Evolutionary conservation across 176 grass and related monocot species (phyloP).

Genomic region (Cenchrus fungigraminus): DNA sequence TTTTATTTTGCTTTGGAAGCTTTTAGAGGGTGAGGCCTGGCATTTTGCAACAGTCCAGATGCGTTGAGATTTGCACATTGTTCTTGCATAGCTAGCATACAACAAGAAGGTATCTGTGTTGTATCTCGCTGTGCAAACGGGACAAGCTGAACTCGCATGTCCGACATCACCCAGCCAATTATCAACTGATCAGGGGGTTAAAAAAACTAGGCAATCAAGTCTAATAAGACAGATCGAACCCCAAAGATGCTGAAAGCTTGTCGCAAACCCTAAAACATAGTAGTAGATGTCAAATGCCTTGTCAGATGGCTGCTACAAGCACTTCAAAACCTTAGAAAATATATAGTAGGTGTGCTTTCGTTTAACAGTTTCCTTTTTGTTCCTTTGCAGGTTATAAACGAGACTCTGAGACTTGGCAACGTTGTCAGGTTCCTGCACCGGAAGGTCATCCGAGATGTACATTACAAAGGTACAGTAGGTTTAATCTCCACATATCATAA

Average conservation of each 20-base stretch:
- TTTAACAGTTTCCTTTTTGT: neutral
- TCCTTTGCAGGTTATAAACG: conserved; percentile 82
- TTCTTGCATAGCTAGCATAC: conserved; percentile 2
- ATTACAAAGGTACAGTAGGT: conserved; percentile 74
- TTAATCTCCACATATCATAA: neutral
- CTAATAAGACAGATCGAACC: neutral
- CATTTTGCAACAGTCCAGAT: conserved; percentile 30
- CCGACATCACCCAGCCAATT: conserved; percentile 1
- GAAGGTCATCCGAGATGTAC: conserved; percentile 80
- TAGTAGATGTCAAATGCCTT: neutral
- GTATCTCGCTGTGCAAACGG: conserved; percentile 14
- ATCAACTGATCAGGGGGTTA: neutral
- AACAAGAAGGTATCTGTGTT: conserved; percentile 36
- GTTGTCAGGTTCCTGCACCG: conserved; percentile 94
- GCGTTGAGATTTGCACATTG: conserved; percentile 20
- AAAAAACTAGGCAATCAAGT: neutral
- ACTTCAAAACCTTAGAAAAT: neutral
- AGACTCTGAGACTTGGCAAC: conserved; percentile 93
- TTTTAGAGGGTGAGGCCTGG: conserved; percentile 19
- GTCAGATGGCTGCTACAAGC: neutral
- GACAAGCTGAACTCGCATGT: conserved; percentile 27
- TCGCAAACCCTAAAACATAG: neutral
- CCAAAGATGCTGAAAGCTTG: neutral
- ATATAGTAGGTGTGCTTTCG: neutral
- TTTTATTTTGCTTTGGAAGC: conserved; percentile 29